phyloP scores from a whole-genome alignment of 495 filamentous ascomycete species.

The Hypoxylon fuscum region DNA sequence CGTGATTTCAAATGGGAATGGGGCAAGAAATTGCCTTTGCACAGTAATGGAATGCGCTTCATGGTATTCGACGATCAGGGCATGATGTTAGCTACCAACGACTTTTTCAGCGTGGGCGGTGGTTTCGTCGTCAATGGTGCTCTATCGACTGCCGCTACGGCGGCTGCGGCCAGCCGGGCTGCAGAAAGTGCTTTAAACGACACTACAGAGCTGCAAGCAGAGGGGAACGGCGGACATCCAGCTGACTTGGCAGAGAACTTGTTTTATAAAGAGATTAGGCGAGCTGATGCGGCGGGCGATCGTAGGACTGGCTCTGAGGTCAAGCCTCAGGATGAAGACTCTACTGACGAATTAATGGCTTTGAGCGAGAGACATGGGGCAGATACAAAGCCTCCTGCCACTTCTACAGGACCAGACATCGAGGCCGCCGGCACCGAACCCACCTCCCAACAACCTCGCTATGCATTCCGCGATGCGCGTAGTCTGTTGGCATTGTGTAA shows the following conservation, averaged over 20 bases:
- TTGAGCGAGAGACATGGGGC: constrained; percentile 17
- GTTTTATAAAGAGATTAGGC: constrained; percentile 50
- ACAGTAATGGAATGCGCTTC: constrained; percentile 51
- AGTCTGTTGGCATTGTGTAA: constrained; percentile 45
- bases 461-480: constrained; percentile 44
- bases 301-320: constrained; percentile 45
- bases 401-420: constrained; percentile 18
- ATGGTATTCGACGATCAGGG: constrained; percentile 49
- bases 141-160: constrained; percentile 40
- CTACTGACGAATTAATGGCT: constrained; percentile 29
- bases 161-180: constrained; percentile 12
- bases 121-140: constrained; percentile 50
- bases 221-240: constrained; percentile 33
- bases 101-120: constrained; percentile 50
- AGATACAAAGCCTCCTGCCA: not conserved
- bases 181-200: constrained; percentile 24
- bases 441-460: constrained; percentile 40
- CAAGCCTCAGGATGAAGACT: constrained; percentile 22
- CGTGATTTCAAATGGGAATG: constrained; percentile 50
- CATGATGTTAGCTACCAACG: constrained; percentile 48
- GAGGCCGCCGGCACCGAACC: constrained; percentile 20
- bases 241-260: constrained; percentile 48
- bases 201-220: constrained; percentile 33
- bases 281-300: constrained; percentile 44
- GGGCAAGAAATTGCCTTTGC: constrained; percentile 46